A percentile compares a stretch with the other conserved stretches of the same genome.
These are phyloP conservation scores for Trifolium fragiferum DNA, from an alignment of 306 rosid species.

Conservation along the genomic window DNA sequence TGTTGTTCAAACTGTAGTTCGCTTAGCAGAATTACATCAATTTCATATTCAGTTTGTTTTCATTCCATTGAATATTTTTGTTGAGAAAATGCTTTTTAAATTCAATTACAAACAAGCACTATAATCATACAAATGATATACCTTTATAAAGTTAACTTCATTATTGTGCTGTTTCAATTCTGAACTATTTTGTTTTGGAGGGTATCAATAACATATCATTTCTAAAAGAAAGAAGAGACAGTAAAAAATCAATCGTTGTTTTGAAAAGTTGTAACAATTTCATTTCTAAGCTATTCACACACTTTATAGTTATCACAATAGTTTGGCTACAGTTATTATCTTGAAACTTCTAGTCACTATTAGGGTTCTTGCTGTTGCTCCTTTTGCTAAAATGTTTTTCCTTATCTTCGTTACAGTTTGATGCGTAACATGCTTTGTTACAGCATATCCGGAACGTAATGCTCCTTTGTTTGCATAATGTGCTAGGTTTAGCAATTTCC, in stretches of 20 bases:
- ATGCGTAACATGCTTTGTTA: constrained; percentile 11
- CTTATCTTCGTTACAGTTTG: background rate
- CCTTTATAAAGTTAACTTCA: background rate
- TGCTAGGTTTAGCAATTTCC: constrained; percentile 17
- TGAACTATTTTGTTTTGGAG: background rate
- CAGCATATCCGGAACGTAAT: background rate
- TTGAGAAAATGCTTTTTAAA: background rate
- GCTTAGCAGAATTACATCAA: background rate
- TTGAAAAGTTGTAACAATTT: background rate
- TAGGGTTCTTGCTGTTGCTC: background rate
- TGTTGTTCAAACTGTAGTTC: background rate
- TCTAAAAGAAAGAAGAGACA: background rate
- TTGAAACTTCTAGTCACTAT: background rate
- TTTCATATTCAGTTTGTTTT: background rate
- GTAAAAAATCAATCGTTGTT: background rate
- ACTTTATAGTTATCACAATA: background rate
- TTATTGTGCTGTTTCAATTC: constrained; percentile 23
- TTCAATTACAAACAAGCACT: background rate
- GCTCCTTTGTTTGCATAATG: constrained; percentile 21
- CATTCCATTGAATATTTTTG: background rate
- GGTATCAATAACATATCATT: background rate
- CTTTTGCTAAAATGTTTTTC: background rate
- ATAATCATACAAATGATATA: background rate
- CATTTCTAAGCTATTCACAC: constrained; percentile 2
- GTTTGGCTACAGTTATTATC: background rate